Evolutionary conservation across 169 alveolate species (phyloP), one percentile per base, ranked within the genome.

Genomic region (Cryptosporidium tyzzeri): DNA sequence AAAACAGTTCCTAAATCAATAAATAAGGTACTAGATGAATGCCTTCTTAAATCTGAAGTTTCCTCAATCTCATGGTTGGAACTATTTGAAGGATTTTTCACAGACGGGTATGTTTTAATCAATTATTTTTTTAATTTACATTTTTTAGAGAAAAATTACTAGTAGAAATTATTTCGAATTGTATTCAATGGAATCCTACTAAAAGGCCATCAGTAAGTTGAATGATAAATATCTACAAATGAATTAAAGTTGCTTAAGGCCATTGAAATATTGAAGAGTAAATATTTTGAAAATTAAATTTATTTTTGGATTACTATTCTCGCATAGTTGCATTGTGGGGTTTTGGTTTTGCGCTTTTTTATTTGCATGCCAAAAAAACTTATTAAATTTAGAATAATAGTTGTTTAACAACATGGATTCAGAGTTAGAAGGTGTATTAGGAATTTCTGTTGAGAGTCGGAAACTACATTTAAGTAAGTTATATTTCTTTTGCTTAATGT

Each of bases 191-290:
- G 89, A 45, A 62, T 80, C 89, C 89, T 12, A 37, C 26, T 21
- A 65, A 80, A 67, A 59, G 89, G 1, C 89, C 89, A 26, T 59
- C 89, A 45, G 89, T 80, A 80, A 80, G 89, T 65, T 51, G 12
- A n/a, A 59, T 16, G 35, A 6, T 8, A n/a, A 26, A 55, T 55
- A n/a, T 3, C 33, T 31, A 5, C 4, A 9, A 65, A 35, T 33
- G 0, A 31, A 65, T 33, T 12, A 65, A 65, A 65, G 55, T 35
- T n/a, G 16, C 2, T 35, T 37, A 70, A 73, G 86, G 70, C 70
- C 55, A 23, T 23, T 37, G 86, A 73, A 35, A 73, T 73, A 55
- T 73, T 73, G 35, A 62, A 55, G 37, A 53, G 58, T n/a, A 58
- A 51, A 8, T 73, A 73, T 55, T 73, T 73, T 37, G 33, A 58